These are phyloP conservation scores for Trichocladium uniseriatum DNA, from an alignment of 495 filamentous ascomycete species.

Conservation along the genomic window DNA sequence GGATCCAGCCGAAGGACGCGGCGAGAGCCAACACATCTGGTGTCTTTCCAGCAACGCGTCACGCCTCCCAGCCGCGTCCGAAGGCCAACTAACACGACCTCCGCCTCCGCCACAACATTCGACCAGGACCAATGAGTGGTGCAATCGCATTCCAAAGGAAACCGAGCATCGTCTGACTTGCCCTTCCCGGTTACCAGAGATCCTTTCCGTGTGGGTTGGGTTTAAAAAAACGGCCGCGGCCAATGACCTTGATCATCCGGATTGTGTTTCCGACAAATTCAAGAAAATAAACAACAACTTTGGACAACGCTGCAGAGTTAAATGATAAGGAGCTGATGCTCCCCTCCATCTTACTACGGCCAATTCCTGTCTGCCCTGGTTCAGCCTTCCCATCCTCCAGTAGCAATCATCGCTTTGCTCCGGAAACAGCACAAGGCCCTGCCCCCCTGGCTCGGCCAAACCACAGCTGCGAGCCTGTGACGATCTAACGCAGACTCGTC, in stretches of 20 bases:
- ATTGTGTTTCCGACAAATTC: conserved; percentile 5
- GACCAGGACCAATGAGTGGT: conserved; percentile 7
- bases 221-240: not conserved
- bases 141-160: conserved; percentile 5
- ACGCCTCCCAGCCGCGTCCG: conserved; percentile 1
- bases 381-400: not conserved
- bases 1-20: conserved; percentile 1
- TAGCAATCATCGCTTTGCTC: not conserved
- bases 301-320: too few species aligned
- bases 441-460: conserved; percentile 15
- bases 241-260: not conserved
- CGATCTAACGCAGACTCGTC: conserved; percentile 20
- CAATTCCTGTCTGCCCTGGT: conserved; percentile 1
- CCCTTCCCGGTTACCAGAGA: not conserved
- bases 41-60: not conserved
- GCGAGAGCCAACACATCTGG: conserved; percentile 12
- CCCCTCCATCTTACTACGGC: conserved; percentile 3
- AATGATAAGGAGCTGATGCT: conserved; percentile 3
- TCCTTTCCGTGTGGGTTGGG: conserved; percentile 5
- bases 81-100: conserved; percentile 13
- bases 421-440: conserved; percentile 12
- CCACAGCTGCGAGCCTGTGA: conserved; percentile 13
- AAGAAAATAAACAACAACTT: conserved; percentile 9
- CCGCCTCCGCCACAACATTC: not conserved
- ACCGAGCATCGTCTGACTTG: conserved; percentile 1